Conservation (phyloP, 345 rosid species). For the Acer negundo region DNA sequence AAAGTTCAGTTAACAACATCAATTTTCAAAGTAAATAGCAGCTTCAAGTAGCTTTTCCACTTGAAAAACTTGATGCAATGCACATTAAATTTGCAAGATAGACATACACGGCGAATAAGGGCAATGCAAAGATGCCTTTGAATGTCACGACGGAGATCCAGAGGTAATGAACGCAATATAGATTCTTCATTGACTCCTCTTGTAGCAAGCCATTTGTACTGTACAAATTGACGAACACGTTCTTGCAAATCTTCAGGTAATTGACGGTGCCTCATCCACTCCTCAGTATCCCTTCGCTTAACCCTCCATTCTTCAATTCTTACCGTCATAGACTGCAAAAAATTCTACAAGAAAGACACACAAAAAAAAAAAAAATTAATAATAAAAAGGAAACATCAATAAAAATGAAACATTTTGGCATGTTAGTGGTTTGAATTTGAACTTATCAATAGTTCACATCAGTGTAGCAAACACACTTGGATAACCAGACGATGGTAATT, state of each 20-base stretch:
- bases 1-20: background rate
- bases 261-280: conserved; percentile 98
- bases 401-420: background rate
- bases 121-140: conserved; percentile 89
- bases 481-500: too few relatives aligned
- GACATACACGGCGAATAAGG: conserved; percentile 87
- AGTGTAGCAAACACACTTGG: background rate
- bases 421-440: too few relatives aligned
- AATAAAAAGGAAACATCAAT: conserved; percentile 13
- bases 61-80: background rate
- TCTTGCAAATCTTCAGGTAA: conserved; percentile 76
- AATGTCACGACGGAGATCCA: conserved; percentile 89
- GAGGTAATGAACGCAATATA: conserved; percentile 66
- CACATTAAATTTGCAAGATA: background rate
- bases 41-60: background rate
- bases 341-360: conserved; percentile 52
- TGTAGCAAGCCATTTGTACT: conserved; percentile 92
- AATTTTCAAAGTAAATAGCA: background rate
- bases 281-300: conserved; percentile 87
- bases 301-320: conserved; percentile 92
- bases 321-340: conserved; percentile 81
- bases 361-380: conserved; percentile 24
- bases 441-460: background rate
- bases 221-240: conserved; percentile 71
- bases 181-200: conserved; percentile 94